Conservation (phyloP, 2,329 filamentous ascomycete species). For the Colletotrichum sp. region DNA sequence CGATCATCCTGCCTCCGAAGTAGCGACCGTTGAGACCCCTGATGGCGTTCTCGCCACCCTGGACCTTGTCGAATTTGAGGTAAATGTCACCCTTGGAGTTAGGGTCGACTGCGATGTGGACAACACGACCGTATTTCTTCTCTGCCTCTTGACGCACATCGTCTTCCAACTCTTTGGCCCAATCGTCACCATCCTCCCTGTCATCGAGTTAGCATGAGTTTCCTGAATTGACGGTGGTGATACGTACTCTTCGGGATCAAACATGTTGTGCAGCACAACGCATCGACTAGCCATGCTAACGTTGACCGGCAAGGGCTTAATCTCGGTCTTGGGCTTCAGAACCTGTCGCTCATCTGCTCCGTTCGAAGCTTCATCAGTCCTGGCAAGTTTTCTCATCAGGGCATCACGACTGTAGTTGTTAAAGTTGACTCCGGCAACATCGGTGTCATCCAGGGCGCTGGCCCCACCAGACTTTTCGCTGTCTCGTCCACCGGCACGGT, state of each 20-base stretch:
- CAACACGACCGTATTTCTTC: constrained; percentile 93
- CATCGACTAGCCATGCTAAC: constrained; percentile 93
- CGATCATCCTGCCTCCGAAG: constrained; percentile 92
- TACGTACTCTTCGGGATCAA: constrained; percentile 87
- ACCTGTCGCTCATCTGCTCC: constrained; percentile 73
- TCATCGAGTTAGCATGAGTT: constrained; percentile 34
- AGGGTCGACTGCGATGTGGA: constrained; percentile 93
- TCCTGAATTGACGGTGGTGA: not conserved
- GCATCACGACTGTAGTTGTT: constrained; percentile 99
- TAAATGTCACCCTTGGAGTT: constrained; percentile 97
- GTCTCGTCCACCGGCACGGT: constrained; percentile 86
- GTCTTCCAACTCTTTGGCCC: constrained; percentile 92
- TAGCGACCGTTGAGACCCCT: constrained; percentile 96
- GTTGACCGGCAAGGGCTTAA: constrained; percentile 79
- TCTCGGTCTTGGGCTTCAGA: constrained; percentile 78
- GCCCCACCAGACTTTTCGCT: constrained; percentile 90
- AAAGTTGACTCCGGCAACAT: constrained; percentile 98
- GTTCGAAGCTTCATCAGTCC: constrained; percentile 81
- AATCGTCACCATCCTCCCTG: constrained; percentile 84
- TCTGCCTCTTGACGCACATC: constrained; percentile 94
- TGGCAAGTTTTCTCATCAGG: constrained; percentile 97
- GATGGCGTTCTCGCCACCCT: constrained; percentile 96
- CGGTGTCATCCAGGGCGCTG: constrained; percentile 94
- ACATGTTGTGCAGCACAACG: constrained; percentile 94
- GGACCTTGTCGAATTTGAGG: constrained; percentile 95